These are phyloP conservation scores for Isatis tinctoria DNA, from an alignment of 345 rosid species.

Conservation along the genomic window DNA sequence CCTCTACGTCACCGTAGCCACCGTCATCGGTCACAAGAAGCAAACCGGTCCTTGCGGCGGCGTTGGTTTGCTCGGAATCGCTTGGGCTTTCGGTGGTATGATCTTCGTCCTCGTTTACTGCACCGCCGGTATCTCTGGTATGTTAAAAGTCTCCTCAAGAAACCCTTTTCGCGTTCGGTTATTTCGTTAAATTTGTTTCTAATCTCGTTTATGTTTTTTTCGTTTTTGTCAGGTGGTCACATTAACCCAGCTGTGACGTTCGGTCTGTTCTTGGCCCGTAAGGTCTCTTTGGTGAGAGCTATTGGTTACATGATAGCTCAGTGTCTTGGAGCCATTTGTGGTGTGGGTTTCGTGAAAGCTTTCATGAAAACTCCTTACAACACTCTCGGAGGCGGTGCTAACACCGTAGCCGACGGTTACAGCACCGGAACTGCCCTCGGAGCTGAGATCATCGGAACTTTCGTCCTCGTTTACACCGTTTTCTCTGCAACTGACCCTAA, in stretches of 20 bases:
- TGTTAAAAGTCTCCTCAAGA: not conserved
- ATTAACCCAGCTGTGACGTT: constrained; percentile 95
- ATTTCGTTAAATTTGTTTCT: not conserved
- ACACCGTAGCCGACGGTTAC: constrained; percentile 47
- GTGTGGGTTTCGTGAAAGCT: constrained; percentile 83
- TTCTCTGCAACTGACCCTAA: constrained; percentile 96
- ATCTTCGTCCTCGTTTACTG: constrained; percentile 50
- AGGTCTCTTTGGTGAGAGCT: constrained; percentile 71
- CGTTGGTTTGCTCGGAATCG: constrained; percentile 85
- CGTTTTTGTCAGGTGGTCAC: constrained; percentile 59
- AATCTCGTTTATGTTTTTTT: not conserved
- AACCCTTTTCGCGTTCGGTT: not conserved
- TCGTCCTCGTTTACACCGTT: constrained; percentile 84
- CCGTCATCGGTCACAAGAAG: constrained; percentile 75
- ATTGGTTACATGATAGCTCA: constrained; percentile 75
- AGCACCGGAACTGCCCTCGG: constrained; percentile 55
- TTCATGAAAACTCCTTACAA: constrained; percentile 57
- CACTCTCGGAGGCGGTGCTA: constrained; percentile 69
- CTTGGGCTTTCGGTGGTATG: constrained; percentile 96
- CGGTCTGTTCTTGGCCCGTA: constrained; percentile 70
- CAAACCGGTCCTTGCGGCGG: constrained; percentile 63
- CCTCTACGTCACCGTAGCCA: constrained; percentile 77
- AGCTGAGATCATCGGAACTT: constrained; percentile 89
- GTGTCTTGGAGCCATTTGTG: constrained; percentile 76
- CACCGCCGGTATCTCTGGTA: constrained; percentile 91